Evolutionary conservation across 1,284 basidiomycete species (phyloP).

Genomic region (Marasmius oreades): DNA sequence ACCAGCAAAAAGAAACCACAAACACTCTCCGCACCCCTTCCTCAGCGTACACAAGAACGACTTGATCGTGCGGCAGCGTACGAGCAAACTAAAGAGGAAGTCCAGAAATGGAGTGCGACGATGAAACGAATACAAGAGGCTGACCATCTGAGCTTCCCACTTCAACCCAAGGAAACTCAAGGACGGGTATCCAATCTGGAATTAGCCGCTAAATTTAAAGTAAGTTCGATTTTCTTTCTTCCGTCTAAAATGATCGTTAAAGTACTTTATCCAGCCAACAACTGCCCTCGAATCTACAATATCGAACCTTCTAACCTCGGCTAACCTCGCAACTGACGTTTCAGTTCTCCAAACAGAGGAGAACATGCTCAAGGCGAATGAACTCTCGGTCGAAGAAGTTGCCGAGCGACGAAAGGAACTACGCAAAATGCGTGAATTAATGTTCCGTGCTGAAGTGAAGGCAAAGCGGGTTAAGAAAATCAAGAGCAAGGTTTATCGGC

Average conservation of each 20-base stretch:
- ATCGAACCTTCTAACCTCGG: conserved; percentile 70
- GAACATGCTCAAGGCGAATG: conserved; percentile 68
- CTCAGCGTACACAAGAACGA: conserved; percentile 83
- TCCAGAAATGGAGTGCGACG: conserved; percentile 90
- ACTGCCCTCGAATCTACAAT: conserved; percentile 80
- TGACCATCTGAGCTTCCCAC: conserved; percentile 88
- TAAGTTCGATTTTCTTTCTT: conserved; percentile 24
- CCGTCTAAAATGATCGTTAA: neutral
- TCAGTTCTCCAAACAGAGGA: conserved; percentile 67
- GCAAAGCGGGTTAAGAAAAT: conserved; percentile 90
- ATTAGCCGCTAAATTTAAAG: conserved; percentile 80
- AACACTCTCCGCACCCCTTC: conserved; percentile 82
- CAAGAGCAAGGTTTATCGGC: conserved; percentile 92
- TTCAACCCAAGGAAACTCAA: conserved; percentile 61
- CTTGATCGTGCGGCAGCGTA: conserved; percentile 94
- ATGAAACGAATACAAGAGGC: conserved; percentile 90
- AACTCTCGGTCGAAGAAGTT: conserved; percentile 83
- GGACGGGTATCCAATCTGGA: conserved; percentile 71
- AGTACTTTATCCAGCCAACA: conserved; percentile 47
- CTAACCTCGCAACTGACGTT: conserved; percentile 80
- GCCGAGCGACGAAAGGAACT: conserved; percentile 78
- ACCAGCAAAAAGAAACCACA: conserved; percentile 45
- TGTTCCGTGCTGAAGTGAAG: conserved; percentile 92
- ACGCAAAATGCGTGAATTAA: conserved; percentile 86
- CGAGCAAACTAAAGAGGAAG: conserved; percentile 88